phyloP scores from a whole-genome alignment of 2,329 filamentous ascomycete genomes.

The Cercospora berteroae region DNA sequence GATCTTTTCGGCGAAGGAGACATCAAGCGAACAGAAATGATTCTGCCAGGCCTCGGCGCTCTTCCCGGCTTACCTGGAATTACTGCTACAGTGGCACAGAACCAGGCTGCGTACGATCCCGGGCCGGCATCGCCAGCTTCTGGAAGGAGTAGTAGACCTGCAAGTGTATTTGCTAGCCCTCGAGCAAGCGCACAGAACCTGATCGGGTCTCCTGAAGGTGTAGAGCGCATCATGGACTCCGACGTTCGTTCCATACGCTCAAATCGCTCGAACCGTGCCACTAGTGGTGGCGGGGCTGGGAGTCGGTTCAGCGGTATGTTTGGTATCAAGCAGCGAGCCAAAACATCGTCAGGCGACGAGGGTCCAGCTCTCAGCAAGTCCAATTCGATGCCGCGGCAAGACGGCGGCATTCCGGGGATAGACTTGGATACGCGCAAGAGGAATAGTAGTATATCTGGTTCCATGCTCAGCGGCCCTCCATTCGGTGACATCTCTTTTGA shows the following conservation, averaged over 20 bases:
- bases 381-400: conserved; percentile 69
- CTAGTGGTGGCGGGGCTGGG: conserved; percentile 38
- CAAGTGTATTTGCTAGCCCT: conserved; percentile 50
- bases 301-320: conserved; percentile 55
- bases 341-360: conserved; percentile 60
- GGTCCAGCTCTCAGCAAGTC: conserved; percentile 61
- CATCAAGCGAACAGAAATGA: conserved; percentile 22
- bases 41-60: conserved; percentile 37
- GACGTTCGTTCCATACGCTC: conserved; percentile 50
- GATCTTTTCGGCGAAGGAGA: conserved; percentile 48
- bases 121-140: conserved; percentile 47
- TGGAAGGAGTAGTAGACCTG: conserved; percentile 42
- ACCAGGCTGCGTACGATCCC: conserved; percentile 1
- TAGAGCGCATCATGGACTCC: conserved; percentile 39
- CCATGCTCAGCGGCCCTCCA: conserved; percentile 44
- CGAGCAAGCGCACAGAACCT: conserved; percentile 48
- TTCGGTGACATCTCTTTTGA: conserved; percentile 25
- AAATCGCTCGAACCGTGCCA: conserved; percentile 51
- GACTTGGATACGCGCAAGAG: conserved; percentile 40
- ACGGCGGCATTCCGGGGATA: conserved; percentile 38
- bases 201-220: conserved; percentile 42
- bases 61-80: conserved; percentile 43
- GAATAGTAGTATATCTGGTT: conserved; percentile 54
- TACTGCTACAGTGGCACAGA: background rate
- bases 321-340: conserved; percentile 59